Conservation (phyloP, 148 eudicot genomes). For the Silene latifolia region DNA sequence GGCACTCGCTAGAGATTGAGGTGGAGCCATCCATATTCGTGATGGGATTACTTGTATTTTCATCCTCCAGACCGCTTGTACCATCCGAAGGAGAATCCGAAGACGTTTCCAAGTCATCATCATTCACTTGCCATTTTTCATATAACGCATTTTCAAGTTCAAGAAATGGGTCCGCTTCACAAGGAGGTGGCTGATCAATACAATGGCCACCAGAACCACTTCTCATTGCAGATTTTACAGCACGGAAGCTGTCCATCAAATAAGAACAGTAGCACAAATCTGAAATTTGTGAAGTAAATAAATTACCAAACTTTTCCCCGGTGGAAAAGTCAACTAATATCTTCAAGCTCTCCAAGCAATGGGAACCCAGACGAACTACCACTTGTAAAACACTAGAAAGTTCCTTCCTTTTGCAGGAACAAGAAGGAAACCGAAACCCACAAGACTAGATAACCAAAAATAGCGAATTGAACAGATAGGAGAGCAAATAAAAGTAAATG, state of each 20-base stretch:
- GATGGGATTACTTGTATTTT: constrained; percentile 19
- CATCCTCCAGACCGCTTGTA: constrained; percentile 28
- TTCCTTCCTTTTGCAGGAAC: constrained; percentile 6
- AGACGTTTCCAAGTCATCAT: constrained; percentile 13
- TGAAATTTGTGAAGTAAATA: constrained; percentile 8
- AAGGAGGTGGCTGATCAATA: constrained; percentile 23
- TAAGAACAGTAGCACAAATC: constrained; percentile 16
- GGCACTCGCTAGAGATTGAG: constrained; percentile 32
- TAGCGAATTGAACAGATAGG: constrained; percentile 6
- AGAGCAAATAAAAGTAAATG: constrained; percentile 21
- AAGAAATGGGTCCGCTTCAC: constrained; percentile 28
- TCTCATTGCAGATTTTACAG: constrained; percentile 22
- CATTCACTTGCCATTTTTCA: constrained; percentile 37
- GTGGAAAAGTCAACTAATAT: not conserved
- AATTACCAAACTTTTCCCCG: constrained; percentile 4
- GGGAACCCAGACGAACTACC: constrained; percentile 15
- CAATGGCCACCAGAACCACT: constrained; percentile 21
- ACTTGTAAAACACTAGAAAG: constrained; percentile 3
- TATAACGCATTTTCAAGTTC: constrained; percentile 39
- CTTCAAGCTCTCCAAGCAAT: constrained; percentile 3
- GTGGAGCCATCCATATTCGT: constrained; percentile 2
- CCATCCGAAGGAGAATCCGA: constrained; percentile 22
- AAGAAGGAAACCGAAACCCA: constrained; percentile 17
- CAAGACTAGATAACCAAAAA: constrained; percentile 12
- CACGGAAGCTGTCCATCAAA: constrained; percentile 43